Evolutionary conservation across 148 eudicot genomes (phyloP).

Genomic region (Amaranthus palmeri): DNA sequence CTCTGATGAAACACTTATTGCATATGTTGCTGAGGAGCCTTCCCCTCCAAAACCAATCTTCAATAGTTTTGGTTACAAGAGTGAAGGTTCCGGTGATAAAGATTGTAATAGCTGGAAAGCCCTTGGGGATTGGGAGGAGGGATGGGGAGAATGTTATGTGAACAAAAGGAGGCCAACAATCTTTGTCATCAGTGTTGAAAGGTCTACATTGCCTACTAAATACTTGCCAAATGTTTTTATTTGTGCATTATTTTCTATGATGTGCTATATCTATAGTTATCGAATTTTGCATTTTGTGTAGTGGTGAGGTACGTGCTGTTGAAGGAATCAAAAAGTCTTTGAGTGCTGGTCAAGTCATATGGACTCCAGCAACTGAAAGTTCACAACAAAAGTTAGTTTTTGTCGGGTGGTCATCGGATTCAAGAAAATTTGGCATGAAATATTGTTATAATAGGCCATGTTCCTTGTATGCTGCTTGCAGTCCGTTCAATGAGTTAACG

Average conservation of each 20-base stretch:
- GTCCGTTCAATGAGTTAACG: slow-evolving; percentile 43
- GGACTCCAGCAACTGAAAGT: slow-evolving; percentile 64
- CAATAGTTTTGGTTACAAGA: slow-evolving; percentile 50
- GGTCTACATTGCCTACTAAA: slow-evolving; percentile 38
- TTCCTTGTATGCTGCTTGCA: slow-evolving; percentile 58
- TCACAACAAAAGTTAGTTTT: slow-evolving; percentile 57
- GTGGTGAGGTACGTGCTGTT: slow-evolving; percentile 77
- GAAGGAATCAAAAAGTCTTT: slow-evolving; percentile 56
- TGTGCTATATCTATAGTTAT: background rate
- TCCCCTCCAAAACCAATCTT: slow-evolving; percentile 61
- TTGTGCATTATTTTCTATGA: background rate
- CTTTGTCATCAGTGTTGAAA: slow-evolving; percentile 62
- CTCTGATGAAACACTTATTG: slow-evolving; percentile 70
- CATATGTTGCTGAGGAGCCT: slow-evolving; percentile 95
- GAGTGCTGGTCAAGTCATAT: slow-evolving; percentile 84
- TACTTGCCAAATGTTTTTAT: background rate
- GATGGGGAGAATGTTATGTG: slow-evolving; percentile 87
- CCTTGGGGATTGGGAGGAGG: slow-evolving; percentile 80
- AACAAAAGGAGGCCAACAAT: slow-evolving; percentile 80
- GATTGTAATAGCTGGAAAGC: slow-evolving; percentile 89
- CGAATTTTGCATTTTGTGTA: slow-evolving; percentile 27
- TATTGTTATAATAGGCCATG: slow-evolving; percentile 83
- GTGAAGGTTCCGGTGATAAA: slow-evolving; percentile 50
- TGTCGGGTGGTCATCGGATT: slow-evolving; percentile 74
- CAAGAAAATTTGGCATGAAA: slow-evolving; percentile 80